These are phyloP conservation scores for Diutina sp. DNA, from an alignment of 1,139 yeast genomes.

Conservation along the genomic window DNA sequence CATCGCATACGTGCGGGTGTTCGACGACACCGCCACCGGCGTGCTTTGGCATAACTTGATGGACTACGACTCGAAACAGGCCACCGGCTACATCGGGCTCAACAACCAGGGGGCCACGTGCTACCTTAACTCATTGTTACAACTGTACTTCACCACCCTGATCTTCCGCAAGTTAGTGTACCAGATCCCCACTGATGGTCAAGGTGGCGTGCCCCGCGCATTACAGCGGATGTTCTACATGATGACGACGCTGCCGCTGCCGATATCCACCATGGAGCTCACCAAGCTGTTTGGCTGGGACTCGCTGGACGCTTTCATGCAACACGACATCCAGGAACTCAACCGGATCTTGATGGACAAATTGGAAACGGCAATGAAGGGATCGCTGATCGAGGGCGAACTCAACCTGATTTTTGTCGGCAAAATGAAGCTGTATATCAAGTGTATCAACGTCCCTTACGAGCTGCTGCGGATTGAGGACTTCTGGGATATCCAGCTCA, in stretches of 20 bases:
- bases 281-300: slow-evolving; percentile 98
- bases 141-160: slow-evolving; percentile 80
- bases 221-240: slow-evolving; percentile 79
- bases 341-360: slow-evolving; percentile 93
- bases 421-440: slow-evolving; percentile 88
- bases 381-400: slow-evolving; percentile 69
- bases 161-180: slow-evolving; percentile 76
- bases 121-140: slow-evolving; percentile 81
- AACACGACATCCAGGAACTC: slow-evolving; percentile 95
- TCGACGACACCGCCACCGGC: slow-evolving; percentile 82
- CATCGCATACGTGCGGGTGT: slow-evolving; percentile 41
- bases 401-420: slow-evolving; percentile 85
- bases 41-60: slow-evolving; percentile 83
- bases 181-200: slow-evolving; percentile 61
- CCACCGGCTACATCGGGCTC: slow-evolving; percentile 86
- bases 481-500: slow-evolving; percentile 95
- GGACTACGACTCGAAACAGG: slow-evolving; percentile 78
- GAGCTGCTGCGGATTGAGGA: slow-evolving; percentile 90
- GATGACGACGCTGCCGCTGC: slow-evolving; percentile 56
- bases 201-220: slow-evolving; percentile 54
- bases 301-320: slow-evolving; percentile 88
- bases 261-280: slow-evolving; percentile 76
- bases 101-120: slow-evolving; percentile 98
- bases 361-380: slow-evolving; percentile 85
- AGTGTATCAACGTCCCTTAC: slow-evolving; percentile 89